Evolutionary conservation across 2,329 filamentous ascomycete genomes (phyloP), one percentile per base, ranked within the genome.

Genomic region (Acrodontium crateriforme): DNA sequence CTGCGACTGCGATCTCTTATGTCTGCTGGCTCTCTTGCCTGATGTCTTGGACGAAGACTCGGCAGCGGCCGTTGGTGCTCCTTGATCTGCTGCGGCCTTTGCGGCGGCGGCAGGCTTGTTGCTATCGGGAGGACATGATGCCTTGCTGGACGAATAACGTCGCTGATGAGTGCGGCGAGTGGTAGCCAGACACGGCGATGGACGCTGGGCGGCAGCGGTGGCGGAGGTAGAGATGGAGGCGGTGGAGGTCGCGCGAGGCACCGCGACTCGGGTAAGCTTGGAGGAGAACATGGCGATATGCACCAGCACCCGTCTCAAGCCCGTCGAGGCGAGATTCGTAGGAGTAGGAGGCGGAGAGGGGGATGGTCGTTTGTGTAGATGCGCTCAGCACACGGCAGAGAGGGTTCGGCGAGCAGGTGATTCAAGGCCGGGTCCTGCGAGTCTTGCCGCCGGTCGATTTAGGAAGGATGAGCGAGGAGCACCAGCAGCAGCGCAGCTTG

Each of bases 91-190:
- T 11, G 36, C 29, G 10, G 39, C 41, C 29, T 45, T 44, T 9
- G 45, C 41, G 6, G 41, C 38, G 4, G 44, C 35, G 6, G 45
- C 41, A 18, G 46, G 36, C 39, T 52, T 52, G 12, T 36, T 41
- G 37, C 41, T 48, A 34, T 50, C 47, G 13, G 60, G 58, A 6
- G 61, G 59, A 40, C 56, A 60, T 34, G 60, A 63, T 13, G 62
- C 52, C 44, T 65, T 67, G 29, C 62, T 65, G 25, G 58, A 62
- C 12, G 60, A 65, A 23, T 57, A 52, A 40, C 63, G 59, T 32
- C 63, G 57, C 39, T 65, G 61, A 45, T 65, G 62, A 23, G 45
- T 36, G 16, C 48, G 49, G 24, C 50, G 51, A 35, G 46, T 30
- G 34, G 54, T 34, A 30, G 40, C 35, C 41, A 46, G 46, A 46